These are phyloP conservation scores for Dictyostelium firmibasis DNA, from an alignment of 78 protist species.

Conservation along the genomic window DNA sequence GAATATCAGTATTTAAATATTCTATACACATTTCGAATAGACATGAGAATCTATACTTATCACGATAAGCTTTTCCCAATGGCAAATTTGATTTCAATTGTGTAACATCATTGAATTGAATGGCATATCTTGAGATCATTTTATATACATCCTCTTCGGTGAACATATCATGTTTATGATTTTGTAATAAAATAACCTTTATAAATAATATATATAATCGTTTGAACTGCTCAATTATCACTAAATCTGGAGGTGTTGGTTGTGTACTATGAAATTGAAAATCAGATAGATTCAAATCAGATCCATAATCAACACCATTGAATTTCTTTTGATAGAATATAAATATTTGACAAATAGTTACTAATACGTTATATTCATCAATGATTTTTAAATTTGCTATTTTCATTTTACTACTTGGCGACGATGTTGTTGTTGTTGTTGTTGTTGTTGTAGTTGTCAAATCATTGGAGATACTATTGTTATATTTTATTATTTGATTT, in stretches of 20 bases:
- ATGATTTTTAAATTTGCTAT: not conserved
- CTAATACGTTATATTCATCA: not conserved
- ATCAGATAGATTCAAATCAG: not conserved
- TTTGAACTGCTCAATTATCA: not conserved
- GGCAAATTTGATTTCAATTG: conserved; percentile 2
- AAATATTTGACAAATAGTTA: not conserved
- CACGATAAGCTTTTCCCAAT: not conserved
- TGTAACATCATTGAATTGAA: not conserved
- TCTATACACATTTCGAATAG: not conserved
- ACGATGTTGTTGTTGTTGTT: not conserved
- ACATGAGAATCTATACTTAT: not conserved
- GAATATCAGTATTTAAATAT: not conserved
- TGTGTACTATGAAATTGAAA: not conserved
- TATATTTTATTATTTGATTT: not conserved
- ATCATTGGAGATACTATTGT: not conserved
- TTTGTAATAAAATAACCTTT: not conserved
- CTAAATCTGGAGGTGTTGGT: not conserved
- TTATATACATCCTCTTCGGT: not conserved
- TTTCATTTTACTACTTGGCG: not conserved
- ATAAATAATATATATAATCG: not conserved
- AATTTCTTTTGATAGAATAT: conserved; percentile 10
- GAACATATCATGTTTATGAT: conserved; percentile 6
- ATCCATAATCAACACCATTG: not conserved
- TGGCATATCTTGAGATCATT: not conserved
- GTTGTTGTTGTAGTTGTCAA: not conserved